Percentiles rank a stretch among this genome's conserved stretches.
Evolutionary conservation across 495 filamentous ascomycete species (phyloP).

Genomic region (Mytilinidion resinicola): DNA sequence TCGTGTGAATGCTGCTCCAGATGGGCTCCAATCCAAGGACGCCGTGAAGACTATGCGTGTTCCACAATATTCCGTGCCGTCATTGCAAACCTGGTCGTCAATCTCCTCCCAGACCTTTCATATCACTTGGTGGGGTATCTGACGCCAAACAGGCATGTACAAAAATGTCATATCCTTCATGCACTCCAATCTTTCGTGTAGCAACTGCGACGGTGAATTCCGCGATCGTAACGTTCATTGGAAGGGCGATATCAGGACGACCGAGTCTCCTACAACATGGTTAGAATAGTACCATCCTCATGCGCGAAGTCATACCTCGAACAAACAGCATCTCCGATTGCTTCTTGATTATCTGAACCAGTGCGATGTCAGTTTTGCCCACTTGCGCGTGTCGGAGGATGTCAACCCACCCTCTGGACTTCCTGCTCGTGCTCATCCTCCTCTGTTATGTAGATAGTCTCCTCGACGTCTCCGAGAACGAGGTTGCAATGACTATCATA

Average conservation of each 20-base stretch:
- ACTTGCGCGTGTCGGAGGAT: background rate
- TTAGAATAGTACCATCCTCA: slow-evolving; percentile 30
- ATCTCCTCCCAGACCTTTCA: too few relatives aligned
- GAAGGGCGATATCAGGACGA: slow-evolving; percentile 83
- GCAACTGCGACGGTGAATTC: too few relatives aligned
- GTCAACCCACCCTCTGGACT: slow-evolving; percentile 47
- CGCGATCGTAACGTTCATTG: too few relatives aligned
- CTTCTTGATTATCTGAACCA: slow-evolving; percentile 77
- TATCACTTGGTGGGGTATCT: too few relatives aligned
- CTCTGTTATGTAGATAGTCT: slow-evolving; percentile 87
- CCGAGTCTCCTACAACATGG: slow-evolving; percentile 68
- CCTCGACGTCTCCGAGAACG: slow-evolving; percentile 94
- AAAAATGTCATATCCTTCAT: too few relatives aligned
- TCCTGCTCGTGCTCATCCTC: slow-evolving; percentile 83
- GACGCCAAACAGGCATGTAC: too few relatives aligned
- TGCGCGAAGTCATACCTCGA: slow-evolving; percentile 53
- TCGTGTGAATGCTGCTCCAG: too few relatives aligned
- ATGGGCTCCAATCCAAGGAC: too few relatives aligned
- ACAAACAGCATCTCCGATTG: slow-evolving; percentile 99
- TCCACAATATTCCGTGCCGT: too few relatives aligned
- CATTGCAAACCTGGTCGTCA: too few relatives aligned
- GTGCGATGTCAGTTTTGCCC: slow-evolving; percentile 3
- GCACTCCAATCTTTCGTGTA: too few relatives aligned
- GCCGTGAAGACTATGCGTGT: too few relatives aligned
- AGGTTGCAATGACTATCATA: slow-evolving; percentile 99